Evolutionary conservation across 1,139 yeast genomes (phyloP).

Genomic region (Diutina pseudorugosa): DNA sequence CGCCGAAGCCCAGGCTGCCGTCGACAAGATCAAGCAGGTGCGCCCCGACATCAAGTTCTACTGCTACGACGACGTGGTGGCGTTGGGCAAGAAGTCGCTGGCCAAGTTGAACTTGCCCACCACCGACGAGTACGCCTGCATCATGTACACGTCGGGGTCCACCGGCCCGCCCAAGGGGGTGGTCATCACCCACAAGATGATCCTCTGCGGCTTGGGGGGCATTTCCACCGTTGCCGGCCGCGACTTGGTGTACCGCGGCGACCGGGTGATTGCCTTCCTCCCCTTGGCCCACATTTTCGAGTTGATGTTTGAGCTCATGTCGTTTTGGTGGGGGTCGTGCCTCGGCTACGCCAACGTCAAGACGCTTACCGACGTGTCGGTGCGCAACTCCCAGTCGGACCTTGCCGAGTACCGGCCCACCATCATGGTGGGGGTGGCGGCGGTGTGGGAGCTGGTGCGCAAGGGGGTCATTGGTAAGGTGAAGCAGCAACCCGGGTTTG

Average conservation of each 20-base stretch:
- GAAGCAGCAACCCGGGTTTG: constrained; percentile 47
- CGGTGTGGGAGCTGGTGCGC: constrained; percentile 94
- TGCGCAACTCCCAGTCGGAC: constrained; percentile 81
- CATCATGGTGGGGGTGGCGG: constrained; percentile 96
- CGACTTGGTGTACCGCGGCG: constrained; percentile 38
- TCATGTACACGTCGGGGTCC: constrained; percentile 98
- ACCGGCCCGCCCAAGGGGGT: constrained; percentile 99
- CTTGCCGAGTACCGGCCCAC: constrained; percentile 82
- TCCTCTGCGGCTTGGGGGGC: constrained; percentile 81
- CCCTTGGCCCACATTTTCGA: constrained; percentile 97
- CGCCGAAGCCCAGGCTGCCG: constrained; percentile 41
- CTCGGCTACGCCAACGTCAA: constrained; percentile 90
- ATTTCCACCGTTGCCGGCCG: constrained; percentile 52
- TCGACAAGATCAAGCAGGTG: constrained; percentile 41
- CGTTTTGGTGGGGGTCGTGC: constrained; percentile 83
- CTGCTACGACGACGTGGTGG: constrained; percentile 54
- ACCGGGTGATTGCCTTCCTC: constrained; percentile 73
- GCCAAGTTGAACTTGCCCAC: constrained; percentile 24
- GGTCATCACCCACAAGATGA: constrained; percentile 63
- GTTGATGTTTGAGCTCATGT: constrained; percentile 68
- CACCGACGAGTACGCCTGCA: constrained; percentile 73
- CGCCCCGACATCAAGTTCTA: constrained; percentile 70
- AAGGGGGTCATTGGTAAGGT: constrained; percentile 83
- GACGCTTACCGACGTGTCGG: constrained; percentile 74
- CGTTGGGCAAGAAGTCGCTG: constrained; percentile 36